These are phyloP conservation scores for Infundibulicybe gibba DNA, from an alignment of 768 basidiomycete species.

Conservation along the genomic window DNA sequence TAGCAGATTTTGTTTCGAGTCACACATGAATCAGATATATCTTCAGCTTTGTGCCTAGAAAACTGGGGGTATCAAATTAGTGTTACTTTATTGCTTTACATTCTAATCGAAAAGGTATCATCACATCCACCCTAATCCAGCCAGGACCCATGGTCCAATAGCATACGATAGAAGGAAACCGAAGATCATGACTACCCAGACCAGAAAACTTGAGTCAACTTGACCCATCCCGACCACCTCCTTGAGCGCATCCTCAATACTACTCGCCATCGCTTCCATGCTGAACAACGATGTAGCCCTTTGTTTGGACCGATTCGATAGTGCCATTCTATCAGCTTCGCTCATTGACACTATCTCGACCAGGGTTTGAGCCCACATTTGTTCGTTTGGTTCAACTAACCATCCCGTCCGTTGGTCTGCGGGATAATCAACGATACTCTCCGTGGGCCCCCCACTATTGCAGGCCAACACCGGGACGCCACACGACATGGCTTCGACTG, in stretches of 20 bases:
- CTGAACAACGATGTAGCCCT: conserved; percentile 70
- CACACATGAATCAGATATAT: too few species aligned
- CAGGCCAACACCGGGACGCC: conserved; percentile 89
- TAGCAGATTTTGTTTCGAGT: too few species aligned
- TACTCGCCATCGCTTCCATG: conserved; percentile 68
- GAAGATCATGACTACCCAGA: not conserved
- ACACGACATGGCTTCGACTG: conserved; percentile 92
- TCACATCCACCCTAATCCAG: not conserved
- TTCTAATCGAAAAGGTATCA: too few species aligned
- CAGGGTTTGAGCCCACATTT: conserved; percentile 71
- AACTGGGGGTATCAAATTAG: too few species aligned
- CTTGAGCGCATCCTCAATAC: conserved; percentile 51
- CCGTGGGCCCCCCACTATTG: conserved; percentile 84
- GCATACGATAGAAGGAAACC: not conserved
- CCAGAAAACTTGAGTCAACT: not conserved
- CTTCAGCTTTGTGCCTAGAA: too few species aligned
- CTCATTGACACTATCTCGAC: conserved; percentile 49
- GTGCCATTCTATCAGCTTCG: conserved; percentile 33
- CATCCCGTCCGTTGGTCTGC: conserved; percentile 66
- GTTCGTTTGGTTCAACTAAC: conserved; percentile 58
- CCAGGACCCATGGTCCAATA: not conserved
- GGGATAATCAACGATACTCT: conserved; percentile 56
- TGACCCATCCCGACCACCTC: conserved; percentile 56
- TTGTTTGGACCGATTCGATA: conserved; percentile 53
- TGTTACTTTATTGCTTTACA: too few species aligned